Evolutionary conservation across 2,329 filamentous ascomycete genomes (phyloP), one percentile per base, ranked within the genome.

Genomic region (Lasiodiplodia hormozganensis): DNA sequence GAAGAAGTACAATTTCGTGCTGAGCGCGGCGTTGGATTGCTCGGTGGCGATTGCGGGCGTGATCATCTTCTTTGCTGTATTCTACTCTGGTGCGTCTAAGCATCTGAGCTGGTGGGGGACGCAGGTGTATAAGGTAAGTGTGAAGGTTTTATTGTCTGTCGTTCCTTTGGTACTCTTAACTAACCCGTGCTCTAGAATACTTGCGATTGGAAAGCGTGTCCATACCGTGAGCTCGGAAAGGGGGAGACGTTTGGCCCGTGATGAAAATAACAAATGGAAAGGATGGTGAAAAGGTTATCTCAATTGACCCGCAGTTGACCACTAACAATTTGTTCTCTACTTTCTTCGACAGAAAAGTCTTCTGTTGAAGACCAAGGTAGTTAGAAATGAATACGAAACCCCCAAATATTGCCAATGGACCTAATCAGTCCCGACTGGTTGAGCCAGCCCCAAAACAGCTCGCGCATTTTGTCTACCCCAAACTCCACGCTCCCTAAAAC

Each of bases 11-110:
- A 71, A 71, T 18, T 71, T 70, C 25, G 38, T 71, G 7, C 4
- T 62, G 18, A 49, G 62, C 67, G 43, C 34, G 12, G 57, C 28
- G 14, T 7, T 76, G 23, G 74, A 75, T 57, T 71, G 72, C 52
- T 74, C 74, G 6, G 38, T 75, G 40, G 73, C 73, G 10, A 57
- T 76, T 28, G 68, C 69, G 34, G 72, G 72, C 8, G 62, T 76
- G 47, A 65, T 71, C 2, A 74, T 76, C 40, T 76, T 76, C 68
- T 73, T 75, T 57, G 69, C 71, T 25, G 68, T 75, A 25, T 70
- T 69, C 18, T 57, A 57, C n/a, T 16, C 53, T 7, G 53, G 53
- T 31, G 23, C 53, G 6, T 57, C 53, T 0, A 21, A 57, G 25
- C 23, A 36, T 34, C 31, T 57, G 12, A 57, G 53, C n/a, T 57